These are phyloP conservation scores for Rhytidiadelphus loreus DNA, from an alignment of 225 moss, liverwort and hornwort species.

Conservation along the genomic window DNA sequence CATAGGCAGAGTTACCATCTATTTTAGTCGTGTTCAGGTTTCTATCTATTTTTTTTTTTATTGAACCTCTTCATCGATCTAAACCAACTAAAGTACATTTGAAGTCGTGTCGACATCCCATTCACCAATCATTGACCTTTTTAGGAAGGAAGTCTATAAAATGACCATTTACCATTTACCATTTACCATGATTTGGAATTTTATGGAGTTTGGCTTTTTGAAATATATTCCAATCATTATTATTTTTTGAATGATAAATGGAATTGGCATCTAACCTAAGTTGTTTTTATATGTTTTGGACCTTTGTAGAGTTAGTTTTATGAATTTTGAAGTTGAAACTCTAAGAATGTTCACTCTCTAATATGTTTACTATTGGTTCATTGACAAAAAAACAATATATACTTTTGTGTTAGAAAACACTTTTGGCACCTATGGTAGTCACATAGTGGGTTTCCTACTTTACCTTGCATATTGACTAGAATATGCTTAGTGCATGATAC, in stretches of 20 bases:
- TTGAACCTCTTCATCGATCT: not conserved
- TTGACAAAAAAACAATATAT: not conserved
- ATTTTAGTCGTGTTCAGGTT: too few species aligned
- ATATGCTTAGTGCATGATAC: not conserved
- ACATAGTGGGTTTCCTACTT: not conserved
- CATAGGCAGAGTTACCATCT: too few species aligned
- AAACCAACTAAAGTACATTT: not conserved
- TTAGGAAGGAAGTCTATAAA: too few species aligned
- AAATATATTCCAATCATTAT: not conserved
- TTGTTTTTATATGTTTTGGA: not conserved
- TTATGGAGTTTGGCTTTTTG: not conserved
- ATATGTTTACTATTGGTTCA: not conserved
- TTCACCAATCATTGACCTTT: not conserved
- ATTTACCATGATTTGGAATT: too few species aligned
- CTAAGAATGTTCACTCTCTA: rapidly evolving
- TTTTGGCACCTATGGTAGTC: too few species aligned
- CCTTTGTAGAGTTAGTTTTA: not conserved
- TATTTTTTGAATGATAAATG: not conserved
- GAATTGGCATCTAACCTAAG: not conserved
- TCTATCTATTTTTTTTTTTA: not conserved
- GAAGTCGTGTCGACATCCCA: not conserved
- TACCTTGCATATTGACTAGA: not conserved
- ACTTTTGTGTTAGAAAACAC: rapidly evolving
- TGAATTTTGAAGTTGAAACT: not conserved
- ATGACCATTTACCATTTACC: too few species aligned